A percentile compares a stretch with the other conserved stretches of the same genome.
Conservation (phyloP, 163 green algal species). For the Volvox carteri region DNA sequence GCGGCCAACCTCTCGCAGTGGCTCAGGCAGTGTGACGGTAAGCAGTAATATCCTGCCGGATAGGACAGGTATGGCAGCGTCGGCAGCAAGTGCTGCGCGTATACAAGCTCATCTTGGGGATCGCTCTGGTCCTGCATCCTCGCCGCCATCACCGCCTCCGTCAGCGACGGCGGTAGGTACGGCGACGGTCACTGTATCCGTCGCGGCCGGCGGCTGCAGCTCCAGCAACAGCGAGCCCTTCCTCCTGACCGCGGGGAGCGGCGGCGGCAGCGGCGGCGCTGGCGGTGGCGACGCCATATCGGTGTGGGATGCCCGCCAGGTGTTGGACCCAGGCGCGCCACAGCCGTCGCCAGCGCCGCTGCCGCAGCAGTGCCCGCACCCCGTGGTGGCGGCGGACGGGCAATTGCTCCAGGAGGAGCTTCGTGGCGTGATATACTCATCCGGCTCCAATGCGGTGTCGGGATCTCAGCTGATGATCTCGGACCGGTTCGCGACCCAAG, state of each 20-base stretch:
- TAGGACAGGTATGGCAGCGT: no score
- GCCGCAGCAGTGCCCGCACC: background rate
- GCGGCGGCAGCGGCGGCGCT: background rate
- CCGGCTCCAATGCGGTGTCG: background rate
- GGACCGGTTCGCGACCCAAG: background rate
- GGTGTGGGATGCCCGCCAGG: background rate
- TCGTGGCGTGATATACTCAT: background rate
- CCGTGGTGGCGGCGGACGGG: background rate
- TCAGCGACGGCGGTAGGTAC: background rate
- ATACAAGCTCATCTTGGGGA: background rate
- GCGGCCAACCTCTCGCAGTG: background rate
- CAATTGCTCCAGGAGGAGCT: background rate
- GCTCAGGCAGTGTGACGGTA: background rate
- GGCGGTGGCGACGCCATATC: background rate
- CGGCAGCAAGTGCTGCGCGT: background rate
- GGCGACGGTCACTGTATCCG: background rate
- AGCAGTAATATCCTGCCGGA: background rate
- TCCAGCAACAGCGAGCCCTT: constrained; percentile 11
- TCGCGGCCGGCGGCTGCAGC: background rate
- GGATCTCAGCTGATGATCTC: background rate
- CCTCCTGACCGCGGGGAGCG: background rate
- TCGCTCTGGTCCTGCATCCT: background rate
- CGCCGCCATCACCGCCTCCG: background rate
- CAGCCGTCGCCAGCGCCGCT: background rate
- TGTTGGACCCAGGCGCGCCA: background rate